These are phyloP conservation scores for Paraleonurus japonicus DNA, from an alignment of 257 asterid species.

Conservation along the genomic window DNA sequence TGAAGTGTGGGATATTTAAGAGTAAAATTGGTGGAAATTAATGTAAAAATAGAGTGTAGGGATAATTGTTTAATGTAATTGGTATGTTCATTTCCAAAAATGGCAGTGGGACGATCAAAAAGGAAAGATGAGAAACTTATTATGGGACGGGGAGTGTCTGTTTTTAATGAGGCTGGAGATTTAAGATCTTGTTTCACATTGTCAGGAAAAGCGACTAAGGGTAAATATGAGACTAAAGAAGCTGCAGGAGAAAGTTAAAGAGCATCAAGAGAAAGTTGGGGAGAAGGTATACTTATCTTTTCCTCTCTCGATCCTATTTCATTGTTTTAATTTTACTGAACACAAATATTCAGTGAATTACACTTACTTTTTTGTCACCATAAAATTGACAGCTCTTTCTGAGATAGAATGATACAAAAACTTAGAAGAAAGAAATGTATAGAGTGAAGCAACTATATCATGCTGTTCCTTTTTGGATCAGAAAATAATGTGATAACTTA, in stretches of 20 bases:
- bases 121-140: too few relatives aligned
- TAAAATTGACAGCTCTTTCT: neutral
- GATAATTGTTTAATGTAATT: too few relatives aligned
- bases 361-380: neutral
- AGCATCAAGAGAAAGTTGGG: slow-evolving; percentile 80
- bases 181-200: slow-evolving; percentile 22
- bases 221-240: slow-evolving; percentile 68
- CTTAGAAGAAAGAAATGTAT: neutral
- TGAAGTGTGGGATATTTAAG: too few relatives aligned
- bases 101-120: too few relatives aligned
- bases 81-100: too few relatives aligned
- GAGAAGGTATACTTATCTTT: slow-evolving; percentile 50
- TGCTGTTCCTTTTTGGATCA: neutral
- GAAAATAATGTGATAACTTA: neutral
- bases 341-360: neutral
- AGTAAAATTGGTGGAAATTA: too few relatives aligned
- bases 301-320: neutral
- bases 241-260: slow-evolving; percentile 73
- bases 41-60: too few relatives aligned
- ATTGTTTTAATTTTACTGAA: neutral
- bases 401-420: neutral
- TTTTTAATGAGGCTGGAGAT: slow-evolving; percentile 12
- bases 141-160: too few relatives aligned
- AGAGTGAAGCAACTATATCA: neutral
- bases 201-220: slow-evolving; percentile 66